These are phyloP conservation scores for Colletotrichum sp. DNA, from an alignment of 2,329 filamentous ascomycete species.

Conservation along the genomic window DNA sequence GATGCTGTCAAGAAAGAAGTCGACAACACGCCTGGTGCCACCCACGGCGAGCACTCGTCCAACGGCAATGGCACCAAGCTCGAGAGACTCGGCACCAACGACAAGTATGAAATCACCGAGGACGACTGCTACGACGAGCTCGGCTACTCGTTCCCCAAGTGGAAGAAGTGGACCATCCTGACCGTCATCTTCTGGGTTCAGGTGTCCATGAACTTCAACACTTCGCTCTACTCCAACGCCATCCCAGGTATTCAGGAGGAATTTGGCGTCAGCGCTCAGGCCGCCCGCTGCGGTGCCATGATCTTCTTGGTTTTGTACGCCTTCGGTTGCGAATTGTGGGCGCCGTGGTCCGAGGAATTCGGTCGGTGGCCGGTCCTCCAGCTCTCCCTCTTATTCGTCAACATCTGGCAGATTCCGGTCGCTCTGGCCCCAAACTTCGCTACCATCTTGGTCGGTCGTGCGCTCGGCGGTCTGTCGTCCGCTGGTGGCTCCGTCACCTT, in stretches of 20 bases:
- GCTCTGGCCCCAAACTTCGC: conserved; percentile 76
- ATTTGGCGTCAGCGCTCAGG: conserved; percentile 71
- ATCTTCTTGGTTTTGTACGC: conserved; percentile 82
- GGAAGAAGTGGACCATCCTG: conserved; percentile 76
- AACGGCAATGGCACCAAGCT: conserved; percentile 25
- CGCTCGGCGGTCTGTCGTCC: conserved; percentile 71
- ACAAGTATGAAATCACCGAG: conserved; percentile 52
- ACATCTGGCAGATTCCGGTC: conserved; percentile 76
- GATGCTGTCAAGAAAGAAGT: neutral
- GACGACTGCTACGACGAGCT: conserved; percentile 69
- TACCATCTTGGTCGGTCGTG: conserved; percentile 71
- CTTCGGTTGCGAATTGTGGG: conserved; percentile 88
- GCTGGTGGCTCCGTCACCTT: conserved; percentile 76
- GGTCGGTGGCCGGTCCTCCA: conserved; percentile 80
- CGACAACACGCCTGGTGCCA: neutral
- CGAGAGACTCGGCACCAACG: conserved; percentile 40
- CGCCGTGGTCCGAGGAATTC: conserved; percentile 84
- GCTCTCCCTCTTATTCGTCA: conserved; percentile 74
- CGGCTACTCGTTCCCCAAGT: conserved; percentile 62
- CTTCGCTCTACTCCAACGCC: conserved; percentile 74
- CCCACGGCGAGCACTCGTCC: conserved; percentile 26
- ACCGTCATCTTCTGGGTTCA: conserved; percentile 76
- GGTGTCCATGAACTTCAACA: conserved; percentile 81
- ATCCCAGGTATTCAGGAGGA: conserved; percentile 67
- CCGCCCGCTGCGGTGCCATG: conserved; percentile 74